Base-by-base conservation (phyloP, 257 asterid genomes). In the Solanum tarapatanum region DNA sequence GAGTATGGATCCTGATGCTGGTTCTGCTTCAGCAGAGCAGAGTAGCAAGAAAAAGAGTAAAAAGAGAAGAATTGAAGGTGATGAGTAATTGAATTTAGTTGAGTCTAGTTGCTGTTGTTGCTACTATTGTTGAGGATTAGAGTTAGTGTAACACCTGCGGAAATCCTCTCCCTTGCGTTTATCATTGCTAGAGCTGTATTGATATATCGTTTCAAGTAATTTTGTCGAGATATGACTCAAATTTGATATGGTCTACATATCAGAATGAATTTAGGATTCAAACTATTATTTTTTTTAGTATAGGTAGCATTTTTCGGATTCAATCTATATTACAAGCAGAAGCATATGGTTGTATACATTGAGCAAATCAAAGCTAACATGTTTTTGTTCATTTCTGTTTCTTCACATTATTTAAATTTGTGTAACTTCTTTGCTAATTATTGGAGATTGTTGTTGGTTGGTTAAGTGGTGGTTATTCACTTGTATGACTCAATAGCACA, bases 11-110 rank as follows among this genome's bases (percentile, higher is more conserved):
- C 85, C 19, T 70, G 91, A 87, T 58, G 87, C 39, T 45, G 87
- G n/a, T 70, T 16, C 48, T 45, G 87, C 28, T 70, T 16, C 37
- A 19, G 55, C 48, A 4, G 86, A 90, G 83, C 87, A 82, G 85
- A 87, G n/a, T 60, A 76, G 87, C 13, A 88, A 87, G 77, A 90
- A 70, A 80, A 86, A 86, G 88, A 91, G 86, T 83, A 94, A 91
- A 86, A 89, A 82, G 89, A 89, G 89, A 72, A 92, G 83, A 87
- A 83, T 23, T 12, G 93, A 88, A 87, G 84, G 83, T 3, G 73
- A 74, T 8, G 36, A 76, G 68, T 82, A 88, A 60, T 72, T 86
- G 66, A 48, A 48, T 45, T 68, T 79, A 10, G 28, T 36, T 28
- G 24, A 43, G 21, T 28, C 4, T 80, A 4, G 5, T 79, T 43